A percentile compares a stretch with the other conserved stretches of the same genome.
These are phyloP conservation scores for Mycosphaerella sp. DNA, from an alignment of 2,329 filamentous ascomycete species.

Conservation along the genomic window DNA sequence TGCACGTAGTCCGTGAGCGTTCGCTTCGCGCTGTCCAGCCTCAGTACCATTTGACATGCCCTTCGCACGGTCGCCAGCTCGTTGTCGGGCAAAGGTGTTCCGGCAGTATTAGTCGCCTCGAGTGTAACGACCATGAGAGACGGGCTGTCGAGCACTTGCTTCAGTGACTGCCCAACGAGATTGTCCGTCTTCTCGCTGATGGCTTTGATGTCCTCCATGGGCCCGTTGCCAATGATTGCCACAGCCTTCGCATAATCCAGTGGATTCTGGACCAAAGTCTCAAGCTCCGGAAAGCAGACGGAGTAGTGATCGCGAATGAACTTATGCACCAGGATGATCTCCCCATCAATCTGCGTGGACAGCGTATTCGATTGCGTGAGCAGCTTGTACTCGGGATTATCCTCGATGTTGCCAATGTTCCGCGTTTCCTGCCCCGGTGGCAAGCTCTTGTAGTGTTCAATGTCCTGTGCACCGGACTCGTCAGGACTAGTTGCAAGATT, in stretches of 20 bases:
- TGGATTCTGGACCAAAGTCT: constrained; percentile 81
- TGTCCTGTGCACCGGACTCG: constrained; percentile 62
- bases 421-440: constrained; percentile 57
- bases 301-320: constrained; percentile 96
- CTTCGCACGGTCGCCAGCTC: constrained; percentile 68
- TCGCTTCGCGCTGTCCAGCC: constrained; percentile 78
- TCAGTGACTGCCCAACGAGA: constrained; percentile 65
- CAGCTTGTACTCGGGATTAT: constrained; percentile 85
- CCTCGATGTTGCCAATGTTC: constrained; percentile 75
- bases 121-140: constrained; percentile 94
- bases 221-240: constrained; percentile 84
- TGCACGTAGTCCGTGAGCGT: constrained; percentile 90
- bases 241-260: constrained; percentile 95
- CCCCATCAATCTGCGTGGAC: constrained; percentile 87
- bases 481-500: constrained; percentile 62
- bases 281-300: constrained; percentile 84
- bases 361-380: constrained; percentile 82
- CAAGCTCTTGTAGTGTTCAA: constrained; percentile 66
- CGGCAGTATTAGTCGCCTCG: constrained; percentile 84
- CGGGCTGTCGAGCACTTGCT: constrained; percentile 76
- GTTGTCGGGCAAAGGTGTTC: constrained; percentile 64
- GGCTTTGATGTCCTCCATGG: constrained; percentile 78
- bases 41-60: constrained; percentile 83
- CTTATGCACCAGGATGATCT: constrained; percentile 91
- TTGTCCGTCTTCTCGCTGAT: constrained; percentile 74